Evolutionary conservation across 345 rosid genomes (phyloP).

Genomic region (Hibiscus syriacus): DNA sequence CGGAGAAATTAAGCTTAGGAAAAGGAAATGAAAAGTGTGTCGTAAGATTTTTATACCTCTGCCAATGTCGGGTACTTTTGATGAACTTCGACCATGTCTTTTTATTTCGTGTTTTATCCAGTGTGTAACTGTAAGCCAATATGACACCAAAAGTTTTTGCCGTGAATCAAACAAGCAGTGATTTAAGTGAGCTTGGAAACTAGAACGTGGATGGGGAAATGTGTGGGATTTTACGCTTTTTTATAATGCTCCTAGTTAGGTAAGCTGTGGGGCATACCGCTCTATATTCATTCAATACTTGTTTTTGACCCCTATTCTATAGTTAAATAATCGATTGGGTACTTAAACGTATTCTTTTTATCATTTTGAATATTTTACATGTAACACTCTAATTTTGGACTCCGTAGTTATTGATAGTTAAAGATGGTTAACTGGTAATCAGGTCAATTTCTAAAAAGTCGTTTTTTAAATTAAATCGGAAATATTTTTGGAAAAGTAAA

Average conservation of each 20-base stretch:
- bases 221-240: neutral
- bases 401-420: too few species aligned
- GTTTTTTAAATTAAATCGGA: too few species aligned
- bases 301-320: too few species aligned
- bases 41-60: slow-evolving; percentile 42
- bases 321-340: too few species aligned
- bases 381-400: too few species aligned
- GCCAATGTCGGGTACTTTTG: slow-evolving; percentile 45
- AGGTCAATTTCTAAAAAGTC: too few species aligned
- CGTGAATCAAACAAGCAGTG: neutral
- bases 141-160: neutral
- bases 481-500: too few species aligned
- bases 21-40: neutral
- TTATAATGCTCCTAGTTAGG: slow-evolving; percentile 11
- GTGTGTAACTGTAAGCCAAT: neutral
- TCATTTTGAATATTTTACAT: too few species aligned
- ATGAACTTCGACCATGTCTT: slow-evolving; percentile 34
- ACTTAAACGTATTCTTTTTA: too few species aligned
- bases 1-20: neutral
- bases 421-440: too few species aligned
- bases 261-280: neutral
- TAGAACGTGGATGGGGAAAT: neutral
- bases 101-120: slow-evolving; percentile 4
- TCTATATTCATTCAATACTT: too few species aligned
- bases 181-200: neutral